Evolutionary conservation across 257 asterid species (phyloP).

Genomic region (Scutellaria barbata): DNA sequence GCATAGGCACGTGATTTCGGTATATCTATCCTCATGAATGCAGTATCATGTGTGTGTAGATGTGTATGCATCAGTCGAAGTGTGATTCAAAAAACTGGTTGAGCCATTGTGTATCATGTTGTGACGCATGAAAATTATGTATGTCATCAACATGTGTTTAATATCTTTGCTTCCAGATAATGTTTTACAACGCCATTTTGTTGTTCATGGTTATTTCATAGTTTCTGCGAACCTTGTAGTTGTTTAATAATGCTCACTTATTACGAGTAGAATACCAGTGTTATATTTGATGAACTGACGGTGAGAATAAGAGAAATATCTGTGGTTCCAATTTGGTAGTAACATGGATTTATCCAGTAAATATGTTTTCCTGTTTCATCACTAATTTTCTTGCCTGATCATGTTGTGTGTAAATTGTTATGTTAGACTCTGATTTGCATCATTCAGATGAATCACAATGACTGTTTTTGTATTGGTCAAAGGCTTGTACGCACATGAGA

Average conservation of each 20-base stretch:
- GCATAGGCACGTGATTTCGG: neutral
- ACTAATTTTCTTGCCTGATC: constrained; percentile 11
- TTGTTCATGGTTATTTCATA: neutral
- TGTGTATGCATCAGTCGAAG: neutral
- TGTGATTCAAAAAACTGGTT: neutral
- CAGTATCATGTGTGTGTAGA: neutral
- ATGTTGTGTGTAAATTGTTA: neutral
- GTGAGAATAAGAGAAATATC: neutral
- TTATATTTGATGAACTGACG: neutral
- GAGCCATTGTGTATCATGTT: constrained; percentile 1
- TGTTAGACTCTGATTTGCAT: neutral
- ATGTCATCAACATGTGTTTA: neutral
- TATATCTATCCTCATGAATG: neutral
- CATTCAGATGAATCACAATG: neutral
- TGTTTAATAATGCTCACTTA: neutral
- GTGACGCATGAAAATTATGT: neutral
- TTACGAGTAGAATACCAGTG: neutral
- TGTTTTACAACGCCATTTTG: neutral
- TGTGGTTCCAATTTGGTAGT: neutral
- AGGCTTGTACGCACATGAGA: constrained; percentile 10
- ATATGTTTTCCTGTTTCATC: neutral
- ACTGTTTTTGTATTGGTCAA: neutral
- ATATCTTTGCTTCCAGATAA: neutral
- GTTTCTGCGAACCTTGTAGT: neutral
- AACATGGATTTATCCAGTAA: neutral